Percentiles rank a stretch among this genome's conserved stretches.
Conservation (phyloP, 1,139 yeast species). For the Scheffersomyces stambukii region DNA sequence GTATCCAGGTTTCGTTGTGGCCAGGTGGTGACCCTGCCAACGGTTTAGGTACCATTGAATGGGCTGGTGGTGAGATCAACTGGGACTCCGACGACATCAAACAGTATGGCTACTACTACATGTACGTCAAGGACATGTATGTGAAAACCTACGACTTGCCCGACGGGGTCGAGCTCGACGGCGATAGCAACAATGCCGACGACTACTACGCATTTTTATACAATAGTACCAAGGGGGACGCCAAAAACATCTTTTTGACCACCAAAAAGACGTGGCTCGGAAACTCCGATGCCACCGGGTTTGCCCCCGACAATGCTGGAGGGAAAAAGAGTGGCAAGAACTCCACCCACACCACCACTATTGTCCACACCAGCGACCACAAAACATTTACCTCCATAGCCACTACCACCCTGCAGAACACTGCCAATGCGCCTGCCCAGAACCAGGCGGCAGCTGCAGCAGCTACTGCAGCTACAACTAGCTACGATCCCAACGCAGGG, state of each 20-base stretch:
- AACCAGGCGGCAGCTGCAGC: conserved; percentile 8
- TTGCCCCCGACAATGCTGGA: conserved; percentile 46
- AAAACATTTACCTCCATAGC: conserved; percentile 10
- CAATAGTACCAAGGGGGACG: conserved; percentile 44
- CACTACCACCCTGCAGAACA: conserved; percentile 10
- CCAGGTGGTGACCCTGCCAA: conserved; percentile 75
- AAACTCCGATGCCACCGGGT: conserved; percentile 59
- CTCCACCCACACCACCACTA: conserved; percentile 8
- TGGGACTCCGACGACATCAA: conserved; percentile 76
- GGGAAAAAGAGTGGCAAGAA: conserved; percentile 7
- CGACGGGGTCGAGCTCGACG: conserved; percentile 29
- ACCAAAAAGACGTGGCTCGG: conserved; percentile 59
- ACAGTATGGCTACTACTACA: conserved; percentile 75
- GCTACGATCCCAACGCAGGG: conserved; percentile 18
- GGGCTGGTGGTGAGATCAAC: conserved; percentile 91
- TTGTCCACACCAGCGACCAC: conserved; percentile 12
- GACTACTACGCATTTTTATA: conserved; percentile 51
- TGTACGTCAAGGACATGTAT: conserved; percentile 54
- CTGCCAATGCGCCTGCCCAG: conserved; percentile 12
- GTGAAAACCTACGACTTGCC: conserved; percentile 75
- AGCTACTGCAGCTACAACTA: conserved; percentile 10
- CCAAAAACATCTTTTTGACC: conserved; percentile 50
- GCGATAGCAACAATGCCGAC: conserved; percentile 31
- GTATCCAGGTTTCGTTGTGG: conserved; percentile 74
- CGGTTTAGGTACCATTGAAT: conserved; percentile 73